phyloP scores from a whole-genome alignment of 306 rosid genomes.

The Glycyrrhiza uralensis region DNA sequence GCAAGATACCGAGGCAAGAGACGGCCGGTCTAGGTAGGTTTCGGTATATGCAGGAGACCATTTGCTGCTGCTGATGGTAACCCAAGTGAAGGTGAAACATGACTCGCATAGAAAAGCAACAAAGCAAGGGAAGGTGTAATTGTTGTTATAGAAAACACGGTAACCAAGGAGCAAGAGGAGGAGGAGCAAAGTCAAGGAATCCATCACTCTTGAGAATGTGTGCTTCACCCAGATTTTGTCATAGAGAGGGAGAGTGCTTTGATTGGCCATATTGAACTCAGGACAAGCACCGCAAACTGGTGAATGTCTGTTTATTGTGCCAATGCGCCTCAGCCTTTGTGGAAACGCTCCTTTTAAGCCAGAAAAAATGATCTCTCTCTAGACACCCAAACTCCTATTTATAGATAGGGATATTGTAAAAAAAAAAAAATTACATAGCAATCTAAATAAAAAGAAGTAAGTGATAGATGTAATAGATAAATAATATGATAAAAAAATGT shows the following conservation, averaged over 20 bases:
- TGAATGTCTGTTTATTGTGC: too few relatives aligned
- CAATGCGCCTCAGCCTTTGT: too few relatives aligned
- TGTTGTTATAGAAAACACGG: constrained; percentile 26
- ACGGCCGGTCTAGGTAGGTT: constrained; percentile 41
- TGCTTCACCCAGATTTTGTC: constrained; percentile 20
- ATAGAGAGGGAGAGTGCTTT: constrained; percentile 24
- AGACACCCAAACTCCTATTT: too few relatives aligned
- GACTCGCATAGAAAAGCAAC: constrained; percentile 61
- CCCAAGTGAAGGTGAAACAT: constrained; percentile 53
- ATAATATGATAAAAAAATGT: too few relatives aligned
- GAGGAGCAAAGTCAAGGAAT: constrained; percentile 34
- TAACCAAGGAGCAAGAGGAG: constrained; percentile 37
- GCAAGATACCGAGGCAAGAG: constrained; percentile 32
- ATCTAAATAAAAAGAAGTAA: too few relatives aligned
- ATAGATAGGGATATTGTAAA: too few relatives aligned
- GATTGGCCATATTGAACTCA: not conserved
- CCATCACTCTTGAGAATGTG: constrained; percentile 20
- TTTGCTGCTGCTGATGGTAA: constrained; percentile 22
- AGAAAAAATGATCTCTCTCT: too few relatives aligned
- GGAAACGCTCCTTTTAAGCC: too few relatives aligned
- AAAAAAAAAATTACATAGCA: too few relatives aligned
- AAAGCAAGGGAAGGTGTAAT: constrained; percentile 38
- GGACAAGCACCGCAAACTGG: not conserved
- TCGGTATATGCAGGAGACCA: constrained; percentile 45
- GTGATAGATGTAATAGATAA: too few relatives aligned